Evolutionary conservation across 2,329 filamentous ascomycete genomes (phyloP).

Genomic region (Byssochlamys sp.): DNA sequence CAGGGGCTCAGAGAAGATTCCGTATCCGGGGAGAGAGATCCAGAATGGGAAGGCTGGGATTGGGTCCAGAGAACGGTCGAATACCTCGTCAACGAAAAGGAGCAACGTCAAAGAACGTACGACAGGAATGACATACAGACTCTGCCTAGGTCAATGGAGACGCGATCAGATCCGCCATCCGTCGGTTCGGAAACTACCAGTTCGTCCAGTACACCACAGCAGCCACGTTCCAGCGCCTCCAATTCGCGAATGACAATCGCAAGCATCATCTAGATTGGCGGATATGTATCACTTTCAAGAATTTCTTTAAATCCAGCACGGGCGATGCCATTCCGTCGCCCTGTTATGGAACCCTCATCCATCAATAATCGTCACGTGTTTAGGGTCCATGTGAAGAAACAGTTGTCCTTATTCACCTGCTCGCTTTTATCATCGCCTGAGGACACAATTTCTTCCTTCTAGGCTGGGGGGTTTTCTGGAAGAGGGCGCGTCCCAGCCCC

Average conservation of each 20-base stretch:
- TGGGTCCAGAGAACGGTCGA: slow-evolving; percentile 57
- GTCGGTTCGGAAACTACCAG: slow-evolving; percentile 14
- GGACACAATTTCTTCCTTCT: neutral
- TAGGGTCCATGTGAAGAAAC: neutral
- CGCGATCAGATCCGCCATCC: slow-evolving; percentile 10
- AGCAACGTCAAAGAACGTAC: slow-evolving; percentile 11
- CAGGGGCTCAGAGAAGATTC: slow-evolving; percentile 9
- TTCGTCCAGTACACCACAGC: slow-evolving; percentile 15
- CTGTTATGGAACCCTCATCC: neutral
- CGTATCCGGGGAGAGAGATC: slow-evolving; percentile 47
- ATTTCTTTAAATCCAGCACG: neutral
- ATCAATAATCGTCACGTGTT: neutral
- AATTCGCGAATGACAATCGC: slow-evolving; percentile 39
- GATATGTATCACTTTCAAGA: neutral
- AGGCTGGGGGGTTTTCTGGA: neutral
- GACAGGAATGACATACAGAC: slow-evolving; percentile 6
- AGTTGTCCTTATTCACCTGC: neutral
- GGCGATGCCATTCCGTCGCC: neutral
- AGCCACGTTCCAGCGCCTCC: slow-evolving; percentile 16
- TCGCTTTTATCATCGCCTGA: neutral
- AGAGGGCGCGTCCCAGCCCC: neutral
- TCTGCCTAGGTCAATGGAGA: neutral
- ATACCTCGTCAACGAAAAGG: slow-evolving; percentile 41
- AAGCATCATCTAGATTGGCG: slow-evolving; percentile 32
- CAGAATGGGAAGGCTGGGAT: slow-evolving; percentile 74